Evolutionary conservation across 441 rosid species (phyloP), one percentile per base, ranked within the genome.

Genomic region (Kokia cookei): DNA sequence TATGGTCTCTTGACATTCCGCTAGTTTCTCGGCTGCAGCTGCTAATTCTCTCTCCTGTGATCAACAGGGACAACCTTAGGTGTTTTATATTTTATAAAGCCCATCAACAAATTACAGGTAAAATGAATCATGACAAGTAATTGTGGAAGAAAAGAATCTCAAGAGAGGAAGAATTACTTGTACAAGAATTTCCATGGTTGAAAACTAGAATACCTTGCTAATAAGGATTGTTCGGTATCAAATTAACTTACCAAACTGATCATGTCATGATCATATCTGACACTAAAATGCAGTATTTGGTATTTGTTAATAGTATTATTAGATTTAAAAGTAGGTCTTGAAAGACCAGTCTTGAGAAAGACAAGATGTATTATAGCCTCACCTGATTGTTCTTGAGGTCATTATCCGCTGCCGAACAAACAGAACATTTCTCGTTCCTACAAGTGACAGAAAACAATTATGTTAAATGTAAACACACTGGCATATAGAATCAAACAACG

Each of bases 1-100:
- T 84, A 96, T 96, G 12, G 99, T 93, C 82, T 92, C 92, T 72
- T 96, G 99, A 84, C 99, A 96, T 84, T 96, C 97, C 2, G 93
- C 94, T 70, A 96, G 86, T 84, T 90, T 96, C 83, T 90, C 98
- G 27, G 97, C 96, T 0, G 99, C 98, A 68, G 97, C 90, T 27
- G 93, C 84, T 72, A 96, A 72, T n/a, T 96, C 98, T 71, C 75
- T 86, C 73, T 93, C 97, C 97, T 93, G 92, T 47, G 35, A 45
- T 73, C 32, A 2, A 75, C 15, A 58, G 4, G 37, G 58, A 79
- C 60, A 75, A 17, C 29, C n/a, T 47, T 47, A n/a, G 42, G 17
- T 45, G 14, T 3, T 19, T 12, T 12, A 45, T 5, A 65, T 51
- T 50, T 69, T 24, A 68, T 10, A 15, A 68, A n/a, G 15, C 58